Percentiles rank a stretch among this genome's conserved stretches.
Conservation (phyloP, 495 filamentous ascomycete genomes). For the Penicillium lividum region DNA sequence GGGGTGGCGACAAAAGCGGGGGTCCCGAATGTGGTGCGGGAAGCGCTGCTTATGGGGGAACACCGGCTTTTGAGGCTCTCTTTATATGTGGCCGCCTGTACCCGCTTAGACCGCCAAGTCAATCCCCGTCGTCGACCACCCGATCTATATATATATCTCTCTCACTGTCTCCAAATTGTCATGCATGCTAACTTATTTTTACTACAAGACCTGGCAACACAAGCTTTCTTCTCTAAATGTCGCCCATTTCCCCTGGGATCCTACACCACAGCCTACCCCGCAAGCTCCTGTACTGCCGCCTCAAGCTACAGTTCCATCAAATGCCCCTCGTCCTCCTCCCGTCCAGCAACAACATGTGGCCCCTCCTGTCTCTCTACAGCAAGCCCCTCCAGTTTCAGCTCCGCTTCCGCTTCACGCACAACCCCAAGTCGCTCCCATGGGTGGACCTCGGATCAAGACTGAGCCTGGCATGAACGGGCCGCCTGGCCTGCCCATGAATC, state of each 20-base stretch:
- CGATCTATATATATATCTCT: conserved; percentile 7
- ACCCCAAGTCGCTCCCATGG: conserved; percentile 27
- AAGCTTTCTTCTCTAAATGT: conserved; percentile 80
- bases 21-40: conserved; percentile 39
- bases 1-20: conserved; percentile 33
- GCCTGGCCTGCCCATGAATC: conserved; percentile 43
- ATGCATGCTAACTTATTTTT: conserved; percentile 11
- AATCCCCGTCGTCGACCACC: conserved; percentile 9
- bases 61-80: conserved; percentile 42
- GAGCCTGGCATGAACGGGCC: conserved; percentile 65
- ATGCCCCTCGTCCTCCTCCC: conserved; percentile 48
- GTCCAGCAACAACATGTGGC: conserved; percentile 36
- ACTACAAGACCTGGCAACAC: conserved; percentile 80
- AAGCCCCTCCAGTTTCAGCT: conserved; percentile 16
- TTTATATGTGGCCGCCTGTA: conserved; percentile 45
- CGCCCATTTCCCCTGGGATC: conserved; percentile 95
- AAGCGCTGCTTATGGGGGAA: conserved; percentile 44
- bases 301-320: conserved; percentile 60
- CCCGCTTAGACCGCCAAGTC: conserved; percentile 40
- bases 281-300: conserved; percentile 45
- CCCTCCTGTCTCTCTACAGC: conserved; percentile 34
- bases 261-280: conserved; percentile 51
- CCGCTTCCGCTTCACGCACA: conserved; percentile 3
- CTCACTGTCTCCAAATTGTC: background rate
- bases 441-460: conserved; percentile 63